phyloP scores from a whole-genome alignment of 2,329 filamentous ascomycete species.

The Aspergillus pseudoterreus region DNA sequence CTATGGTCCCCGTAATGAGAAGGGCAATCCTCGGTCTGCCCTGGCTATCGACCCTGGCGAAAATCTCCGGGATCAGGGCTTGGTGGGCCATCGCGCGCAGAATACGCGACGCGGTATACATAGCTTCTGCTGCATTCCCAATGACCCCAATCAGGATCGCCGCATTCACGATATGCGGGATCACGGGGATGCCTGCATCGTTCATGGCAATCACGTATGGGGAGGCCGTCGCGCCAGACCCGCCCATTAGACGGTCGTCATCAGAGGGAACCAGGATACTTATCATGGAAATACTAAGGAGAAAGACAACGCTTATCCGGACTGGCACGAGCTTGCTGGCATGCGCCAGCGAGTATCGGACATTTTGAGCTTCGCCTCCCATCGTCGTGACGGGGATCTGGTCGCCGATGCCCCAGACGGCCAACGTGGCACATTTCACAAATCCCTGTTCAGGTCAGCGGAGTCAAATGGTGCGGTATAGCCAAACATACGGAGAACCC shows the following conservation, averaged over 20 bases:
- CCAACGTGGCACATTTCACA: conserved; percentile 26
- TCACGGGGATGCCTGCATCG: conserved; percentile 23
- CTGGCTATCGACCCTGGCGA: conserved; percentile 25
- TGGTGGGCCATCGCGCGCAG: conserved; percentile 28
- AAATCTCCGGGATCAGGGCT: conserved; percentile 22
- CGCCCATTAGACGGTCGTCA: conserved; percentile 23
- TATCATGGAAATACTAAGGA: conserved; percentile 16
- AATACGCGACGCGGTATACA: conserved; percentile 32
- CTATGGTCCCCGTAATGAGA: conserved; percentile 22
- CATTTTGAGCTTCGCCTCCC: conserved; percentile 34
- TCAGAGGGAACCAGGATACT: conserved; percentile 16
- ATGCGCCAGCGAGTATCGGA: conserved; percentile 33
- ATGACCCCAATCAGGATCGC: conserved; percentile 30
- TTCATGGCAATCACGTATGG: conserved; percentile 32
- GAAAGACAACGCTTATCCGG: conserved; percentile 29
- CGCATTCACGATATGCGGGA: conserved; percentile 30
- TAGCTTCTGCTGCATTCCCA: conserved; percentile 28
- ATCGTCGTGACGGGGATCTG: conserved; percentile 34
- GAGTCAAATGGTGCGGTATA: too few relatives aligned
- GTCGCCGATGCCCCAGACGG: conserved; percentile 27
- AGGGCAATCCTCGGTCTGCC: conserved; percentile 29
- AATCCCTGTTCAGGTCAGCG: conserved; percentile 21
- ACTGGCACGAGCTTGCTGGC: conserved; percentile 21
- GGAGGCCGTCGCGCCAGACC: conserved; percentile 24
- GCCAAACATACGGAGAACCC: conserved; percentile 21